These are phyloP conservation scores for Scleromitrula shiraiana DNA, from an alignment of 2,329 filamentous ascomycete species.

Conservation along the genomic window DNA sequence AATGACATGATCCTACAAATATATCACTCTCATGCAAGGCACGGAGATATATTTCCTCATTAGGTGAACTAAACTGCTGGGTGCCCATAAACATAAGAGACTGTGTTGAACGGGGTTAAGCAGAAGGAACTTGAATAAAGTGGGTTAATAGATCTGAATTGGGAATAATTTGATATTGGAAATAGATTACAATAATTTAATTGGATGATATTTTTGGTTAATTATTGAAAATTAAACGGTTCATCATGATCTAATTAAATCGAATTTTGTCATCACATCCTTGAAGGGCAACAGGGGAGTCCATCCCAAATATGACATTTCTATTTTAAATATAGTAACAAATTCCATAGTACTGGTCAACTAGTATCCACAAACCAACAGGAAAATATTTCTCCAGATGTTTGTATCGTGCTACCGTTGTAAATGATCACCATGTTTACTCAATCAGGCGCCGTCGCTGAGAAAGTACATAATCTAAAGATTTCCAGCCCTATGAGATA, in stretches of 20 bases:
- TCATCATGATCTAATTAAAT: too few species aligned
- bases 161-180: neutral
- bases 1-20: too few species aligned
- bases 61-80: too few species aligned
- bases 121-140: too few species aligned
- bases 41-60: too few species aligned
- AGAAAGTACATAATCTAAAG: neutral
- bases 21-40: too few species aligned
- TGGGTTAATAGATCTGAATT: neutral
- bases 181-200: neutral
- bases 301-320: neutral
- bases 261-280: too few species aligned
- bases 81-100: too few species aligned
- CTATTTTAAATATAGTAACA: conserved; percentile 3
- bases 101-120: too few species aligned
- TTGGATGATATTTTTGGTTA: neutral
- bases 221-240: conserved; percentile 1
- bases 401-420: neutral
- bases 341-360: too few species aligned
- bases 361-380: conserved; percentile 6
- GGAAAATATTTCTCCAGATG: neutral
- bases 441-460: neutral
- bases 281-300: too few species aligned
- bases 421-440: neutral
- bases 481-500: neutral